These are phyloP conservation scores for Betula pendula DNA, from an alignment of 306 rosid genomes.

Conservation along the genomic window DNA sequence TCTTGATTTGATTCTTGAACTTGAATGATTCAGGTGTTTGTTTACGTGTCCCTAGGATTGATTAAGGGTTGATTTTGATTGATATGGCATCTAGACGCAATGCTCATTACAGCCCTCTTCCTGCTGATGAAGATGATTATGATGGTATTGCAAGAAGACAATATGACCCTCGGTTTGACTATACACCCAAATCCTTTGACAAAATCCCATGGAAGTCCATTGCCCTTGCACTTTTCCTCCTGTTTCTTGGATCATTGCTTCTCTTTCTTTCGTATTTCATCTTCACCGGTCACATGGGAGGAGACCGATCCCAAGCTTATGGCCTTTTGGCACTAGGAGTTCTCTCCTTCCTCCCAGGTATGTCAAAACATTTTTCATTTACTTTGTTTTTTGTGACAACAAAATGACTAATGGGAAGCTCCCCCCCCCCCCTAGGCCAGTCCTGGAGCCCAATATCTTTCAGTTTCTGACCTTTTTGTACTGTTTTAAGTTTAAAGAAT, in stretches of 20 bases:
- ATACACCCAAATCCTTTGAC: slow-evolving; percentile 70
- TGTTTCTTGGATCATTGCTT: slow-evolving; percentile 70
- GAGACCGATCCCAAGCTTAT: slow-evolving; percentile 86
- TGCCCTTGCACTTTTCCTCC: slow-evolving; percentile 75
- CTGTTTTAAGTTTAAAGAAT: too few relatives aligned
- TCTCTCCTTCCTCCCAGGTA: slow-evolving; percentile 97
- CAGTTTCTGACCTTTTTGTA: too few relatives aligned
- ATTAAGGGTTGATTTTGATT: slow-evolving; percentile 3
- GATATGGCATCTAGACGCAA: slow-evolving; percentile 10
- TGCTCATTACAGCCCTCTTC: slow-evolving; percentile 6
- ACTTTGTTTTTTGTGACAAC: not conserved
- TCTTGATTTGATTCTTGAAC: not conserved
- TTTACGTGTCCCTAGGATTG: not conserved
- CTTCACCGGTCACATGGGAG: slow-evolving; percentile 93
- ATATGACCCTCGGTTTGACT: slow-evolving; percentile 85
- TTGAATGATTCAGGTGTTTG: slow-evolving; percentile 4
- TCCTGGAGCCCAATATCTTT: too few relatives aligned
- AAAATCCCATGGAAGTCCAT: slow-evolving; percentile 96
- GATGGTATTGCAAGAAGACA: slow-evolving; percentile 37
- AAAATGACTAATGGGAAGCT: not conserved
- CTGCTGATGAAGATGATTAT: slow-evolving; percentile 53
- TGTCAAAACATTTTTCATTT: slow-evolving; percentile 16
- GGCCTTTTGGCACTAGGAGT: slow-evolving; percentile 82
- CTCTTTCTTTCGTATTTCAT: slow-evolving; percentile 81
- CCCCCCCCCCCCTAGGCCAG: too few relatives aligned